Base-by-base conservation (phyloP, 306 rosid species). In the Acmispon strigosus region DNA sequence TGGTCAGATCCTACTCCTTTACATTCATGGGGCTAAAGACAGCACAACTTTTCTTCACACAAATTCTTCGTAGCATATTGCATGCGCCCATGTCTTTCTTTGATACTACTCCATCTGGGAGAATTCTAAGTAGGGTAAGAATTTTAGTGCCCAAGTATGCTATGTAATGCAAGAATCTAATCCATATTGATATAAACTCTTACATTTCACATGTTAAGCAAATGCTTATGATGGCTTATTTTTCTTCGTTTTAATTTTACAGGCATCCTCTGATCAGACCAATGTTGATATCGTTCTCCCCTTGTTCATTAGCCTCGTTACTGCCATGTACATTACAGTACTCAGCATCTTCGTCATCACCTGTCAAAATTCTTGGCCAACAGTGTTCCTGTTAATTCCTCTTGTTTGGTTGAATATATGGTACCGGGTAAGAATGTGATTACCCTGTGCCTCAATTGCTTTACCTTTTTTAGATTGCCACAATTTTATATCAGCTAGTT, bases 41-140 rank as follows among this genome's bases (percentile, higher is more conserved):
- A 0, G 86, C 90, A 22, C 86, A 80, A 44, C 32, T 68, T 69
- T 86, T 88, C 85, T 91, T 91, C 83, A 22, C 74, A 1, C 81
- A 82, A 76, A 91, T 88, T 57, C 82, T 91, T 58, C 20, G 66
- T 58, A 76, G 96, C 85, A 82, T 91, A 76, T 73, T 85, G 56
- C 97, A 78, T 76, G 97, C 97, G 7, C 96, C 96, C 69, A 88
- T 88, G 96, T 83, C 97, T 63, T 91, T 91, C 80, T 91, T 91
- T 19, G 97, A 91, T 68, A 91, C 96, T 22, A 91, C 97, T 1
- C 97, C 97, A 43, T 91, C 97, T 0, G 97, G 97, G 72, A 84
- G 97, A 82, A 74, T 91, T 68, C 75, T 91, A 42, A 91, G 97
- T 66, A 76, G 97, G 86, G 96, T 90, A 83, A 81, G 88, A 62